These are phyloP conservation scores for Plasmopara halstedii DNA, from an alignment of 352 stramenopile species.

Conservation along the genomic window DNA sequence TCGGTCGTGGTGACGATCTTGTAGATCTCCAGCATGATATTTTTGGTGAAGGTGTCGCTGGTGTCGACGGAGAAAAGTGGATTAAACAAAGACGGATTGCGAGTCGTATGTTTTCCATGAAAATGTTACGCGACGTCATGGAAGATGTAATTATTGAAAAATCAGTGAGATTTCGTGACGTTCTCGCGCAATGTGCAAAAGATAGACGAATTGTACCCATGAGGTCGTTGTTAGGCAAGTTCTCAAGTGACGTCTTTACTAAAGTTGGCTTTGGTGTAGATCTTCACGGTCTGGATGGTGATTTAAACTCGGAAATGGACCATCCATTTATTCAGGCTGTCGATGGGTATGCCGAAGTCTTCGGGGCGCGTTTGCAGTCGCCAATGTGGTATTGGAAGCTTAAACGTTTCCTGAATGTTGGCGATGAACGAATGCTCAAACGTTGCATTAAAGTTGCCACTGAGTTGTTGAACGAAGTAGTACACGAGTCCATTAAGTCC, in stretches of 20 bases:
- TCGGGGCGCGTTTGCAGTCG: slow-evolving; percentile 34
- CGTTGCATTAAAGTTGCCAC: slow-evolving; percentile 28
- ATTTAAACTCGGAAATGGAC: slow-evolving; percentile 27
- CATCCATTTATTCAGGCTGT: slow-evolving; percentile 46
- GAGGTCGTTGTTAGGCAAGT: slow-evolving; percentile 39
- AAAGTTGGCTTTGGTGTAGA: slow-evolving; percentile 70
- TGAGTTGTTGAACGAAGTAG: slow-evolving; percentile 35
- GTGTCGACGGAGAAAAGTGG: slow-evolving; percentile 38
- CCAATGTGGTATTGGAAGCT: slow-evolving; percentile 46
- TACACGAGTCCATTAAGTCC: slow-evolving; percentile 34
- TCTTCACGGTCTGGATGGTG: slow-evolving; percentile 30
- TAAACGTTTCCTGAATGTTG: slow-evolving; percentile 29
- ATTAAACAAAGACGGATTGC: slow-evolving; percentile 49
- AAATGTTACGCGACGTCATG: slow-evolving; percentile 29
- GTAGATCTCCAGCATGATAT: slow-evolving; percentile 28
- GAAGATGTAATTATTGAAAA: slow-evolving; percentile 31
- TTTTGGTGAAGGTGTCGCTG: slow-evolving; percentile 48
- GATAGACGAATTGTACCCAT: slow-evolving; percentile 12
- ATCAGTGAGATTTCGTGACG: slow-evolving; percentile 21
- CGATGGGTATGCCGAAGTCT: slow-evolving; percentile 21
- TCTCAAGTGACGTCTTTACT: slow-evolving; percentile 71
- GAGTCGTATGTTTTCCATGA: slow-evolving; percentile 70
- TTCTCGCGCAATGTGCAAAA: slow-evolving; percentile 17
- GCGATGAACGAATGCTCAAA: slow-evolving; percentile 28
- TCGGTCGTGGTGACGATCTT: slow-evolving; percentile 26